Evolutionary conservation across 75 land plant species (phyloP), one percentile per base, ranked within the genome.

Genomic region (Larix kaempferi): DNA sequence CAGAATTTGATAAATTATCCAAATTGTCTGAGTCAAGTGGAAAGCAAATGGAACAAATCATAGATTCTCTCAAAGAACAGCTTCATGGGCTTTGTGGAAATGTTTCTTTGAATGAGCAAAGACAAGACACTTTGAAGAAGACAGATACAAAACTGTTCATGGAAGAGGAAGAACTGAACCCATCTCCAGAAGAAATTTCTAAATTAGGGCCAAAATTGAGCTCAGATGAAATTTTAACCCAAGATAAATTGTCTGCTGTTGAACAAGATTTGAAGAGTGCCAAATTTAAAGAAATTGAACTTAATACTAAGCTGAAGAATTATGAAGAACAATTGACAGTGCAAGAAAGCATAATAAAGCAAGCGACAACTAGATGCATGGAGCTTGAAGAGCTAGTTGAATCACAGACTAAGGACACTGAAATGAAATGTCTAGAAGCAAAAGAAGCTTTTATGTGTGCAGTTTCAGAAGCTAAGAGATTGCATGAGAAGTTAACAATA

Each of bases 21-120:
- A 83, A 88, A 56, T 2, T 52, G 0, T 76, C 86, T 58, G 79
- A 91, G 37, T 4, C 57, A 52, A 83, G 76, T 66, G 81, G 85
- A 59, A 88, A 86, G 64, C 85, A 84, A 71, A 77, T 83, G 80
- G 90, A 86, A 61, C 66, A 78, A 76, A 86, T 85, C 71, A 82
- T 87, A 74, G 77, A 71, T 78, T 44, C 78, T 44, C 73, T 89
- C 5, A 85, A 87, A 58, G 80, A 79, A 26, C 84, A 89, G 66
- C 58, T 52, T 49, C 57, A 5, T 22, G 27, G 25, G 75, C 22
- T 74, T 74, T 25, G 54, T 27, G 57, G 21, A 56, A 15, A 49
- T 74, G 57, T 25, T 16, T 54, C 54, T 13, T 27, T 49, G 22
- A 56, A 49, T 16, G 58, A 56, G 10, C 57, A 54, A 25, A 55